Base-by-base conservation (phyloP, 495 filamentous ascomycete genomes). In the Glutinoglossum americanum region DNA sequence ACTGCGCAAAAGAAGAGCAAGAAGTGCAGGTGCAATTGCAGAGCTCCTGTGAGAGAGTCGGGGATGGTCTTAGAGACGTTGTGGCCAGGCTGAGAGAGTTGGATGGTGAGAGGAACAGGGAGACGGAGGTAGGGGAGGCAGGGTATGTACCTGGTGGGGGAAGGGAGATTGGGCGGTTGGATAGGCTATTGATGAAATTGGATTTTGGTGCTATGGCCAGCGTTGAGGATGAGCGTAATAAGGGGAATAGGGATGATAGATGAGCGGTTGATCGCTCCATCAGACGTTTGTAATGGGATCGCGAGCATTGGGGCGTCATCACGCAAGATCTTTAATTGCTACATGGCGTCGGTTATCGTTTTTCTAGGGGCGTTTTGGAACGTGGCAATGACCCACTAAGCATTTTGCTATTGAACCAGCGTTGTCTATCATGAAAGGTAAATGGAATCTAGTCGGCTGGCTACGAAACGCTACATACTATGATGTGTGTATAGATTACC, bases 151-250 rank as follows among this genome's bases (percentile, higher is more conserved):
- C 30, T 60, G 64, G 55, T 57, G 23, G 13, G 5, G 49, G 23
- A 25, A 53, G 49, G 49, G 65, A 26, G 59, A 60, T 1, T 54
- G 82, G 80, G 2, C 84, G 86, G 8, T 79, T 92, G 25, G 85
- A 90, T 70, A 72, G 84, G 55, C 71, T 94, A 65, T 65, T 94
- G 48, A 89, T 93, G 84, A 89, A 90, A 66, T 69, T 94, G 58
- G 87, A 92, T 71, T 87, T 86, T 71, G 76, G 49, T 32, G 49
- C 15, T 3, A 53, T 53, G 49, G 30, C 28, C 11, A 19, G 17
- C 13, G 26, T 27, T 6, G 23, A 28, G 11, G 23, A 17, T 28
- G 49, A 19, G 26, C 25, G 28, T 7, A 32, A 17, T 1, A 53
- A 53, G 23, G 21, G 23, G 1, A 2, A 30, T 7, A n/a, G 19